Conservation (phyloP, 305 asterid genomes). For the Andrographis paniculata region DNA sequence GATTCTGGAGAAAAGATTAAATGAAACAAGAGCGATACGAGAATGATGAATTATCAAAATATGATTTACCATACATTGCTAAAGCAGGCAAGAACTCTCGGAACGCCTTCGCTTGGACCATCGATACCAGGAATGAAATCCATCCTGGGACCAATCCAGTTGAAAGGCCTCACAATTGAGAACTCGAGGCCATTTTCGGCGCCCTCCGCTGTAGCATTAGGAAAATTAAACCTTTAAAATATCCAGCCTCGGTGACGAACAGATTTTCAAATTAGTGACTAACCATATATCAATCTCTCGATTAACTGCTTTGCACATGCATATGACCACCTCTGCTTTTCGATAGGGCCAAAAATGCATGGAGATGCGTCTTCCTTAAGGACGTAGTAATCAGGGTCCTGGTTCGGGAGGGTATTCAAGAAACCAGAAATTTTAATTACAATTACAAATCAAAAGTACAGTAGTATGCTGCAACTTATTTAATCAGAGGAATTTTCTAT, state of each 20-base stretch:
- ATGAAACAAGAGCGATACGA: conserved; percentile 12
- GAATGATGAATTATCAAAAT: background rate
- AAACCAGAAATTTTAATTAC: too few species aligned
- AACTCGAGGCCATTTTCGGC: conserved; percentile 87
- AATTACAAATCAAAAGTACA: too few species aligned
- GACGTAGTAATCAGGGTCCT: conserved; percentile 67
- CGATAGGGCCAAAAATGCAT: conserved; percentile 66
- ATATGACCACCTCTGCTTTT: conserved; percentile 78
- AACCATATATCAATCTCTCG: conserved; percentile 72
- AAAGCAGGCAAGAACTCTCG: conserved; percentile 84
- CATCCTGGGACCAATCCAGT: conserved; percentile 95
- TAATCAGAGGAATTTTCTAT: too few species aligned
- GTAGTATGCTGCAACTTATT: too few species aligned
- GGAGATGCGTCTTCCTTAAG: conserved; percentile 60
- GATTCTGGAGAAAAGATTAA: conserved; percentile 37
- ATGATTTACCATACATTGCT: conserved; percentile 51
- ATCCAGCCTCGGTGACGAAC: conserved; percentile 7
- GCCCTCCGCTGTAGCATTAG: conserved; percentile 62
- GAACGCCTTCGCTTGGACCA: conserved; percentile 95
- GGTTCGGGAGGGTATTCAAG: conserved; percentile 15
- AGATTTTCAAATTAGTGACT: conserved; percentile 21
- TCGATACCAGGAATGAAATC: conserved; percentile 90
- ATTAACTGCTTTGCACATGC: conserved; percentile 71
- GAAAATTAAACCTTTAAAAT: conserved; percentile 1
- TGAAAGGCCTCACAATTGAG: conserved; percentile 83